Evolutionary conservation across 2,329 filamentous ascomycete genomes (phyloP).

Genomic region (Ceratocystis destructans): DNA sequence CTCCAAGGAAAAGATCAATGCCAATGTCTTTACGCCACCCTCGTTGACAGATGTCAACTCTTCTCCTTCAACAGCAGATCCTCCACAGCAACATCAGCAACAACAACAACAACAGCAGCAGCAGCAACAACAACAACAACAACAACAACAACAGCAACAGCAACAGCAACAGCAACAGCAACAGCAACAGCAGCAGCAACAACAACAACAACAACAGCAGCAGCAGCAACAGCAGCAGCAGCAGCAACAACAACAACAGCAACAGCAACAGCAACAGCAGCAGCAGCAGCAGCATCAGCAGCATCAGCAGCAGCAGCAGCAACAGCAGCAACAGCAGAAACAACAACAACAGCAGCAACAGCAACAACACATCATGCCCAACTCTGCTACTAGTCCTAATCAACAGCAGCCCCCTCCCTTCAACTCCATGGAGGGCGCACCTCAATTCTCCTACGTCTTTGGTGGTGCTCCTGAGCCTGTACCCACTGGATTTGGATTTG

Average conservation of each 20-base stretch:
- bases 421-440: background rate
- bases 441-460: conserved; percentile 17
- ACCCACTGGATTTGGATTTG: conserved; percentile 7
- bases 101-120: no score
- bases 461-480: conserved; percentile 14
- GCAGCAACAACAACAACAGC: background rate
- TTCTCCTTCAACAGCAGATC: conserved; percentile 30
- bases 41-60: conserved; percentile 37
- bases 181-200: conserved; percentile 15
- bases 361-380: background rate
- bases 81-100: conserved; percentile 15
- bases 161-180: conserved; percentile 21
- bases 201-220: conserved; percentile 7
- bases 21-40: conserved; percentile 32
- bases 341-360: background rate
- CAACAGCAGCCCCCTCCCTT: background rate
- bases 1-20: conserved; percentile 31
- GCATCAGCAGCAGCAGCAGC: background rate
- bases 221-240: conserved; percentile 8
- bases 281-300: conserved; percentile 15
- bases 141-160: no score
- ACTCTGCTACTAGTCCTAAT: background rate
- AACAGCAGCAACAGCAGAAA: conserved; percentile 7
- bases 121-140: no score
- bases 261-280: conserved; percentile 20